Base-by-base conservation (phyloP, 139 green algal species). In the Coelastrella sp. region DNA sequence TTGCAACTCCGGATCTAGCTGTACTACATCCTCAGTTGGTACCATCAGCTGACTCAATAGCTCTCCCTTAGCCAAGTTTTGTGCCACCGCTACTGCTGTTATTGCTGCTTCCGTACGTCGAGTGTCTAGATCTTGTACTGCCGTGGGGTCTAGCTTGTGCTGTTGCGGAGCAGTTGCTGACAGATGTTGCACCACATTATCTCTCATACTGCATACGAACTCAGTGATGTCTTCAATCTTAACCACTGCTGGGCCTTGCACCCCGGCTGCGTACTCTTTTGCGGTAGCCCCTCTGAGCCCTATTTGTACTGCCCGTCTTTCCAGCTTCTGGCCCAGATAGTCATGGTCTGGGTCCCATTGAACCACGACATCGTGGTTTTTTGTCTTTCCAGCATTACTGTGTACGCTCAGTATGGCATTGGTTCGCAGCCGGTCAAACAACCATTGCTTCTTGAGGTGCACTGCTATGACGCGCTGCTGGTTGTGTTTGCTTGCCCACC, bases 401-500 rank as follows among this genome's bases (percentile, higher is more conserved):
- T 54, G 77, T 5, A 54, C 20, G 13, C 17, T 83, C 77, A 83
- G n/a, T 5, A 83, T n/a, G 56, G 77, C 14, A 54, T 83, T 13
- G 8, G 61, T 10, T 10, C 60, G 77, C 7, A 83, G 77, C 7
- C 6, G 7, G 5, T 83, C 17, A 6, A 83, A 32, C 54, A 83
- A n/a, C 77, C 77, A 83, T 10, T 61, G 54, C 13, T 59, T 64
- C 5, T n/a, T 22, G 5, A 59, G 17, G 23, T 83, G 77, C 56
- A 85, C 10, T 47, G 73, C 87, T 17, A 85, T 16, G 14, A 91
- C 23, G n/a, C 22, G 87, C 65, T 83, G n/a, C n/a, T n/a, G n/a
- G n/a, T n/a, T n/a, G n/a, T n/a, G n/a, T 22, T 89, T 89, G 61
- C 64, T 89, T 17, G 83, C 83, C 83, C 83, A 89, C 20, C 83